A percentile compares a stretch with the other conserved stretches of the same genome.
Conservation (phyloP, 805 yeast species). For the Saturnispora sanitii region DNA sequence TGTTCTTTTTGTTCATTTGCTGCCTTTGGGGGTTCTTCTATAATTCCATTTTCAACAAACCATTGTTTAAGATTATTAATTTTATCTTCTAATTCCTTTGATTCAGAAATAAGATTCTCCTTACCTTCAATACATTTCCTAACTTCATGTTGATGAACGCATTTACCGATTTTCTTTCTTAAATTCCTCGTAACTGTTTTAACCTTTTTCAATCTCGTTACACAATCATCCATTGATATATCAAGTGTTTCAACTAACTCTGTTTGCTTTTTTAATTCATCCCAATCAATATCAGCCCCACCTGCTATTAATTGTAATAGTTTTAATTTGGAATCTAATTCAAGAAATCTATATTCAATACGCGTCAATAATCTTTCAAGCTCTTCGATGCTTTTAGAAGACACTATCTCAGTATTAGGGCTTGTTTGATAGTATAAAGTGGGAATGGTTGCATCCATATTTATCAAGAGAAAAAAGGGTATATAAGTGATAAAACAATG, state of each 20-base stretch:
- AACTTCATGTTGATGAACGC: conserved; percentile 12
- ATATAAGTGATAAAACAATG: too few relatives aligned
- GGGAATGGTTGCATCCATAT: too few relatives aligned
- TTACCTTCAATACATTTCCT: conserved; percentile 14
- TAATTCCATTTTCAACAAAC: conserved; percentile 2
- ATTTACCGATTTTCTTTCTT: conserved; percentile 12
- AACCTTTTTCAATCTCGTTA: conserved; percentile 15
- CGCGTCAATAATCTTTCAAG: conserved; percentile 22
- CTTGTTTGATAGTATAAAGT: conserved; percentile 5
- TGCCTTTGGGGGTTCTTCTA: background rate
- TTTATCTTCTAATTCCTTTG: conserved; percentile 25
- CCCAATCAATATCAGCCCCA: conserved; percentile 18
- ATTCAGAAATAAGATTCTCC: conserved; percentile 20
- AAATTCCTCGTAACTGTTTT: conserved; percentile 12
- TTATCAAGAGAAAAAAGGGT: too few relatives aligned
- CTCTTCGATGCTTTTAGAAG: conserved; percentile 2
- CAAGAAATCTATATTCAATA: conserved; percentile 55
- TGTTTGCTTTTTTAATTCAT: conserved; percentile 17
- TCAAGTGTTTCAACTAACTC: conserved; percentile 14
- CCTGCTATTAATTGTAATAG: conserved; percentile 45
- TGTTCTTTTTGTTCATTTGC: conserved; percentile 2
- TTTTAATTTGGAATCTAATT: conserved; percentile 62
- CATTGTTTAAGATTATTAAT: conserved; percentile 22
- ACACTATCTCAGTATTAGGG: background rate
- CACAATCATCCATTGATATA: conserved; percentile 10